Conservation (phyloP, 2,329 filamentous ascomycete species). For the Fusarium virguliforme region DNA sequence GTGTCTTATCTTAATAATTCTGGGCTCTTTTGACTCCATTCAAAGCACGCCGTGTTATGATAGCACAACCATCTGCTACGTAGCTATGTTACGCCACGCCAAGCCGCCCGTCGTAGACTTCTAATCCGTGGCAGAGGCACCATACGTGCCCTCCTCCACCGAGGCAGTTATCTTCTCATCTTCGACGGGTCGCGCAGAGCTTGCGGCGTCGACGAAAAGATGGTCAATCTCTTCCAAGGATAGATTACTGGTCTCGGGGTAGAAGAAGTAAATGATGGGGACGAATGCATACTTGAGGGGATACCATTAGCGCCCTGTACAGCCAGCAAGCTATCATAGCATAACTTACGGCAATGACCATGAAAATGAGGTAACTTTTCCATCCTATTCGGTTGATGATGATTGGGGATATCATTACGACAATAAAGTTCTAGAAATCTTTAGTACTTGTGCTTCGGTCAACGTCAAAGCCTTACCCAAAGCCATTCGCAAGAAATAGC, state of each 20-base stretch:
- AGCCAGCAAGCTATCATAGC: too few relatives aligned
- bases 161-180: too few relatives aligned
- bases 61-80: too few relatives aligned
- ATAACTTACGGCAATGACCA: conserved; percentile 33
- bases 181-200: too few relatives aligned
- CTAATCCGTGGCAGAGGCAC: too few relatives aligned
- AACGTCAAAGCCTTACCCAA: conserved; percentile 26
- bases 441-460: too few relatives aligned
- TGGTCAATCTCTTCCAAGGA: conserved; percentile 67
- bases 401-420: conserved; percentile 68
- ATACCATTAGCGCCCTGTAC: conserved; percentile 33
- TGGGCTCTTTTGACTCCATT: too few relatives aligned
- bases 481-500: conserved; percentile 58
- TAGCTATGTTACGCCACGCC: too few relatives aligned
- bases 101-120: too few relatives aligned
- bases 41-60: too few relatives aligned
- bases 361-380: conserved; percentile 69
- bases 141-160: too few relatives aligned
- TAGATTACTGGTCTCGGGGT: conserved; percentile 67
- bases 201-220: neutral
- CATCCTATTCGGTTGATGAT: conserved; percentile 63
- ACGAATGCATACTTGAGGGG: conserved; percentile 61
- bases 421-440: conserved; percentile 50
- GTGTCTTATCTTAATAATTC: too few relatives aligned
- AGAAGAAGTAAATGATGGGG: conserved; percentile 62